Base-by-base conservation (phyloP, 768 basidiomycete genomes). In the Sistotremastrum suecicum region DNA sequence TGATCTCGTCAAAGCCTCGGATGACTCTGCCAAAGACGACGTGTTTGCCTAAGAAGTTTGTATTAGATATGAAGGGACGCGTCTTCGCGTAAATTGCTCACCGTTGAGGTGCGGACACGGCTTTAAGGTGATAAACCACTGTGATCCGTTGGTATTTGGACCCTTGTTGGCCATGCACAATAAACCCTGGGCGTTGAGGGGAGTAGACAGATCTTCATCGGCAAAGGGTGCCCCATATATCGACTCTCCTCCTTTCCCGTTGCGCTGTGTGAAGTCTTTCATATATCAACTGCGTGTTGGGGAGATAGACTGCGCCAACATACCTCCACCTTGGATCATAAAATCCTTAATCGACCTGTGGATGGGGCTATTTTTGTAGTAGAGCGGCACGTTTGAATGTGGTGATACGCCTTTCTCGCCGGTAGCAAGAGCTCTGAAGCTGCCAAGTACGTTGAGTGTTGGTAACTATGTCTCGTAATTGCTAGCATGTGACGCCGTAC, bases 91-190 rank as follows among this genome's bases (percentile, higher is more conserved):
- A 20, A 20, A 20, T 20, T 20, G 20, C 20, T 20, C 20, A 67
- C 87, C 87, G 56, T 83, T 72, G 39, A 88, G 60, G 58, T 88
- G 84, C 3, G 79, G 75, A 49, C 83, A 78, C 10, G 74, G 70
- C n/a, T 73, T 69, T 7, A 92, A 69, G 20, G 89, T 88, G 50
- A 91, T 68, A 58, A 92, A 91, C 58, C 83, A 92, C 51, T 92
- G 89, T 1, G 81, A 84, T 35, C 80, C 78, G 52, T 91, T 92
- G 34, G 89, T 91, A 61, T 83, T 67, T 0, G 82, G 78, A 3
- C 84, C 84, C 51, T 74, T 74, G 60, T 94, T 94, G 7, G 89
- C 89, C 90, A 92, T 94, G 54, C 85, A 87, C 7, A 94, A 65
- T 30, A 92, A 63, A 8, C 79, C 87, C 56, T 76, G 73, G 0